A percentile compares a stretch with the other conserved stretches of the same genome.
phyloP scores from a whole-genome alignment of 2,329 filamentous ascomycete species.

The Dactylellina drechsleri region DNA sequence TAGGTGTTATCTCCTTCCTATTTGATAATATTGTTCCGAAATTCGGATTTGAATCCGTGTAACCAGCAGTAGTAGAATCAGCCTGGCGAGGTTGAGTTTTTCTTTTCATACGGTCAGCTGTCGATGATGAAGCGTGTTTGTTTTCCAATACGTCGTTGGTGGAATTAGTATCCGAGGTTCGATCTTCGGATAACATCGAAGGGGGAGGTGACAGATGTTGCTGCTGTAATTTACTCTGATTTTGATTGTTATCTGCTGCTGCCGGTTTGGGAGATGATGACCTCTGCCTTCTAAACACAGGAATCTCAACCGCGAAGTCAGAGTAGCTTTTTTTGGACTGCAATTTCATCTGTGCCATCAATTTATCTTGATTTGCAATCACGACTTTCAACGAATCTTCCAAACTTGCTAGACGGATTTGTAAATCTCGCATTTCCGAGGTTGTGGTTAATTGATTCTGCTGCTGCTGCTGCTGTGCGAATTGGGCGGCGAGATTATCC shows the following conservation, averaged over 20 bases:
- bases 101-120: conserved; percentile 13
- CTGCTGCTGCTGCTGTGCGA: conserved; percentile 11
- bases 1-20: conserved; percentile 14
- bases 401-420: conserved; percentile 19
- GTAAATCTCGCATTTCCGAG: conserved; percentile 18
- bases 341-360: conserved; percentile 21
- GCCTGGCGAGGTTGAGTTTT: conserved; percentile 53
- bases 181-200: conserved; percentile 31
- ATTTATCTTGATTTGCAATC: conserved; percentile 24
- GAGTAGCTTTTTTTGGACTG: conserved; percentile 32
- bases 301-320: conserved; percentile 37
- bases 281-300: conserved; percentile 17
- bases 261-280: not conserved
- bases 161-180: conserved; percentile 2
- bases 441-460: not conserved
- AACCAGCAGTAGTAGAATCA: conserved; percentile 15
- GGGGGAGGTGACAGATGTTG: conserved; percentile 40
- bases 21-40: not conserved
- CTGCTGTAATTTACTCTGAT: not conserved
- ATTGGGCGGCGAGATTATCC: conserved; percentile 19
- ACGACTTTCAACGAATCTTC: conserved; percentile 39
- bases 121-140: not conserved
- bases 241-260: not conserved
- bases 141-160: not conserved
- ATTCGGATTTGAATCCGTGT: conserved; percentile 2